A percentile compares a stretch with the other conserved stretches of the same genome.
phyloP scores from a whole-genome alignment of 2,329 filamentous ascomycete genomes.

The Zalaria sp. region DNA sequence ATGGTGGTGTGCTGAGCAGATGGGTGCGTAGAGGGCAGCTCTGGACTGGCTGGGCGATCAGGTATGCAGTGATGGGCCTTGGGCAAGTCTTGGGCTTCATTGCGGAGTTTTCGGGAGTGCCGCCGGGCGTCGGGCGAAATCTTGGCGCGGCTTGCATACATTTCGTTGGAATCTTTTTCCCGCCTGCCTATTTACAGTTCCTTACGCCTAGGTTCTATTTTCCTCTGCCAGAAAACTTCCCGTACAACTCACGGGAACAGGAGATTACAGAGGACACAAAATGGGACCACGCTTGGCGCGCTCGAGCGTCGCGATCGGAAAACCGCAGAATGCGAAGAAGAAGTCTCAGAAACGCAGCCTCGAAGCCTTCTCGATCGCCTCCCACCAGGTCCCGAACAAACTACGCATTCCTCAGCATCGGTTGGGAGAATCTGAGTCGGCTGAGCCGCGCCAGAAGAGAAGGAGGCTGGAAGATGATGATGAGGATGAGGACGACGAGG shows the following conservation, averaged over 20 bases:
- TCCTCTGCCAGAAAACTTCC: neutral
- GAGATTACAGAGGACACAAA: no score
- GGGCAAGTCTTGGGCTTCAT: neutral
- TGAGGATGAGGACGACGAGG: constrained; percentile 35
- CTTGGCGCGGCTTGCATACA: constrained; percentile 1
- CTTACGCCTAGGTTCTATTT: neutral
- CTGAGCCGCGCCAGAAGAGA: constrained; percentile 26
- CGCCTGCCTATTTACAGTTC: neutral
- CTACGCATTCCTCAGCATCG: constrained; percentile 41
- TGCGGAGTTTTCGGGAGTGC: constrained; percentile 3
- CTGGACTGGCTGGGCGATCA: neutral
- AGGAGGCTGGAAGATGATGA: constrained; percentile 36
- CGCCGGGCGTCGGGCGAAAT: constrained; percentile 1
- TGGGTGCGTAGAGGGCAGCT: neutral
- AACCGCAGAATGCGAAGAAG: constrained; percentile 21
- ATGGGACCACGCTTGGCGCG: constrained; percentile 33
- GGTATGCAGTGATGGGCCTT: neutral
- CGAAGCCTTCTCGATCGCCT: constrained; percentile 53
- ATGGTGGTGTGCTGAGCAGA: constrained; percentile 9
- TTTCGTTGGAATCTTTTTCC: neutral
- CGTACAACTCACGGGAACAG: constrained; percentile 6
- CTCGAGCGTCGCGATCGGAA: constrained; percentile 14
- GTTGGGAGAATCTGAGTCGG: constrained; percentile 39
- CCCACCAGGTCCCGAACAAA: constrained; percentile 38
- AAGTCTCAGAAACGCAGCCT: constrained; percentile 40